Evolutionary conservation across 1,139 yeast genomes (phyloP), one percentile per base, ranked within the genome.

Genomic region (Yamadazyma diddensiae): DNA sequence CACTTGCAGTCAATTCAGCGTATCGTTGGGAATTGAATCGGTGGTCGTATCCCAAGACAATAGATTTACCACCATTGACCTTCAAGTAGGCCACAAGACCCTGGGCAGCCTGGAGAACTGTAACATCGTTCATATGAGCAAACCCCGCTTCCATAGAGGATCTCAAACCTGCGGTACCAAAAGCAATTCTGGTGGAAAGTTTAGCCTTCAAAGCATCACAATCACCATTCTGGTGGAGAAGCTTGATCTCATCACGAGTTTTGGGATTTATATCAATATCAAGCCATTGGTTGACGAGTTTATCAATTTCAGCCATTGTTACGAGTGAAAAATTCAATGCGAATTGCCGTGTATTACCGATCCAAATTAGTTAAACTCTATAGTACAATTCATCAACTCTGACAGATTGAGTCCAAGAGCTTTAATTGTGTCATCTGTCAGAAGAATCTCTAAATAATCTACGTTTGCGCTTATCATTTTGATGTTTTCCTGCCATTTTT

Each of bases 151-250:
- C 88, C 96, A 92, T 88, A 17, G 72, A 65, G 3, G 95, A 78
- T 20, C 98, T 64, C 33, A 92, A 70, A 0, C 97, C 97, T 2
- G 97, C 96, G 0, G 97, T 88, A 0, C 97, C 97, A 57, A 88
- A 88, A n/a, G 79, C 69, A 23, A 88, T 82, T 31, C 95, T 59
- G 3, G 59, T 51, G n/a, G 64, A 37, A 26, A 81, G 59, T 34
- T 85, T 69, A 26, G 54, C 53, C 30, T 71, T 73, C 28, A 88
- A 62, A 30, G 66, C 76, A 0, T 52, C 58, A 45, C 62, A 59
- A 39, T 79, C 54, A 4, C 60, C 50, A 0, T 48, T 39, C 1
- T 55, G 52, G 12, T 67, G 66, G n/a, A 87, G 64, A 0, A 53
- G 46, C 14, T 52, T 36, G 27, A 88, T 79, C 53, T 85, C 86